These are phyloP conservation scores for Chrysosporium keratinophilum DNA, from an alignment of 2,329 filamentous ascomycete species.

Conservation along the genomic window DNA sequence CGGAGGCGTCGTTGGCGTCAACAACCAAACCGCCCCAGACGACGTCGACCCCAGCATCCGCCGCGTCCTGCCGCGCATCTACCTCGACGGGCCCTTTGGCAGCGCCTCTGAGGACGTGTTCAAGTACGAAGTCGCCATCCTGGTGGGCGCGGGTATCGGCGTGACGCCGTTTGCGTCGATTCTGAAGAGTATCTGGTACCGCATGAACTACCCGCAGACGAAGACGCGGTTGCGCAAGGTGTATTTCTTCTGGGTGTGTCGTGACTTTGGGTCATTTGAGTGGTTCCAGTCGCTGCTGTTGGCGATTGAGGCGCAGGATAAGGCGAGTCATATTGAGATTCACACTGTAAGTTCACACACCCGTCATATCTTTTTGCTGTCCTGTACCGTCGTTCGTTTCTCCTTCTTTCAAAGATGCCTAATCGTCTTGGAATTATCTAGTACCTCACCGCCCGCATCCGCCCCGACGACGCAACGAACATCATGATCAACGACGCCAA, in stretches of 20 bases:
- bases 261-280: conserved; percentile 78
- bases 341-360: conserved; percentile 37
- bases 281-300: conserved; percentile 79
- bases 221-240: conserved; percentile 73
- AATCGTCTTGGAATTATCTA: conserved; percentile 22
- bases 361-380: neutral
- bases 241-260: conserved; percentile 88
- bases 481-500: conserved; percentile 90
- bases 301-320: conserved; percentile 77
- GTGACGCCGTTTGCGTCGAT: conserved; percentile 45
- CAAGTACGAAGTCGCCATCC: conserved; percentile 43
- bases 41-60: conserved; percentile 61
- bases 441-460: conserved; percentile 80
- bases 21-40: conserved; percentile 41
- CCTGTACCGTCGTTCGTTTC: too few relatives aligned
- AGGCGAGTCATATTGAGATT: conserved; percentile 76
- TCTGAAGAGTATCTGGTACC: conserved; percentile 81
- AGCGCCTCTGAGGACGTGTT: conserved; percentile 82
- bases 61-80: conserved; percentile 65
- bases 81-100: conserved; percentile 76
- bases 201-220: conserved; percentile 70
- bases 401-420: too few relatives aligned
- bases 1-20: conserved; percentile 55
- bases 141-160: conserved; percentile 44
- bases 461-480: conserved; percentile 74